Conservation (phyloP, 2,329 filamentous ascomycete genomes). For the Dactylellina haptotyla region DNA sequence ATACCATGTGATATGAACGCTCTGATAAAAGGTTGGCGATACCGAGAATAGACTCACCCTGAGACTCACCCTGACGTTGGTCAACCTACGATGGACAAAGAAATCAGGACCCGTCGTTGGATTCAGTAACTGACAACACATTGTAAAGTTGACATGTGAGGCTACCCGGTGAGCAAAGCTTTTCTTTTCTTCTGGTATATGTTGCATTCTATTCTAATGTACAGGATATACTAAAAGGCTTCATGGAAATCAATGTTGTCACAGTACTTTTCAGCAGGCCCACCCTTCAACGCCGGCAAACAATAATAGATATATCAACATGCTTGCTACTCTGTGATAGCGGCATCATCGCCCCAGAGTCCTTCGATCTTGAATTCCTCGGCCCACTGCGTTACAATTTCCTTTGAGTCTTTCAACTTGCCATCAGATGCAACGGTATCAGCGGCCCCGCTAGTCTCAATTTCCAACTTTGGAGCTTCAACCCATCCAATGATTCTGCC, state of each 20-base stretch:
- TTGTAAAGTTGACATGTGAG: constrained; percentile 9
- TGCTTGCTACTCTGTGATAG: constrained; percentile 24
- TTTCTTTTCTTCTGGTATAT: too few relatives aligned
- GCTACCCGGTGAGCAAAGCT: too few relatives aligned
- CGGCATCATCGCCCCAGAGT: constrained; percentile 70
- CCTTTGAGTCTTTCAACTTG: constrained; percentile 74
- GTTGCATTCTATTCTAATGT: constrained; percentile 45
- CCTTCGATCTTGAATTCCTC: constrained; percentile 95
- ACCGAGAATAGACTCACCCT: not conserved
- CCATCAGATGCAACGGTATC: constrained; percentile 63
- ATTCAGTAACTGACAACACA: not conserved
- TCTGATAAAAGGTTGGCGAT: constrained; percentile 52
- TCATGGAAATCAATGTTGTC: constrained; percentile 21
- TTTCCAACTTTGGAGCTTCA: constrained; percentile 75
- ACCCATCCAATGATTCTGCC: constrained; percentile 93
- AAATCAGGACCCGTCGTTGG: not conserved
- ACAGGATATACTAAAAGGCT: constrained; percentile 28
- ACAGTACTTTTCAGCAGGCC: constrained; percentile 27
- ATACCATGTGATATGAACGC: constrained; percentile 56
- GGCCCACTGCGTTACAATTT: constrained; percentile 92
- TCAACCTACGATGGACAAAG: constrained; percentile 54
- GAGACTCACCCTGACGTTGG: not conserved
- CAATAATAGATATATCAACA: constrained; percentile 21
- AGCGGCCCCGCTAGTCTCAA: constrained; percentile 63
- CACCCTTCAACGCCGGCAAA: constrained; percentile 42